Evolutionary conservation across 2,329 filamentous ascomycete genomes (phyloP).

Genomic region (Dryadomyces quercus-mongolicae): DNA sequence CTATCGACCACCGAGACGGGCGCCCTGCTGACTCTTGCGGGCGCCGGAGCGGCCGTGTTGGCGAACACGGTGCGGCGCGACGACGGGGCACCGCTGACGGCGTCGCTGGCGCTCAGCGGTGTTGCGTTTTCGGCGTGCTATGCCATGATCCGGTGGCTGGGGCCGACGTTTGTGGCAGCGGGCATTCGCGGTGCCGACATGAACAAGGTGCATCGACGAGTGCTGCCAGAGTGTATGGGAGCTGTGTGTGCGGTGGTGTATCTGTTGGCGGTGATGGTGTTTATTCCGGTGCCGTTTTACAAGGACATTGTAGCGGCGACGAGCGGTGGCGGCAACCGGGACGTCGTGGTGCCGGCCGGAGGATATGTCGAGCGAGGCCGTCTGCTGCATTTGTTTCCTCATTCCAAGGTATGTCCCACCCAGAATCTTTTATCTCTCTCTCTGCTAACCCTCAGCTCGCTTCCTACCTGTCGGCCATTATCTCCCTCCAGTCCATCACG

Average conservation of each 20-base stretch:
- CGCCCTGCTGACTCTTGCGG: conserved; percentile 48
- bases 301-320: conserved; percentile 95
- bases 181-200: conserved; percentile 86
- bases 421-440: background rate
- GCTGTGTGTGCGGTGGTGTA: conserved; percentile 89
- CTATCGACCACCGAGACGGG: conserved; percentile 43
- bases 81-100: conserved; percentile 80
- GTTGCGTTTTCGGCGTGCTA: conserved; percentile 74
- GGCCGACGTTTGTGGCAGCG: conserved; percentile 74
- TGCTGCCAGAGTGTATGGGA: conserved; percentile 94
- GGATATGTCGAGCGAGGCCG: conserved; percentile 70
- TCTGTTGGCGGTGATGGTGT: conserved; percentile 75
- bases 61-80: conserved; percentile 72
- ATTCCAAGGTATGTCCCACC: conserved; percentile 59
- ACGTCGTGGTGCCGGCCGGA: conserved; percentile 59
- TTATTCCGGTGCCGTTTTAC: conserved; percentile 96
- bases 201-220: conserved; percentile 54
- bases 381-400: conserved; percentile 82
- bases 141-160: conserved; percentile 86
- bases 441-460: conserved; percentile 50
- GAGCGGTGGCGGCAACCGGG: conserved; percentile 82
- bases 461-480: conserved; percentile 86
- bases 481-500: conserved; percentile 81
- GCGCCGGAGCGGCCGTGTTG: conserved; percentile 61
- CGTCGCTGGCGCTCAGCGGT: conserved; percentile 75